These are phyloP conservation scores for Erythrophleum ivorense DNA, from an alignment of 331 rosid genomes.

Conservation along the genomic window DNA sequence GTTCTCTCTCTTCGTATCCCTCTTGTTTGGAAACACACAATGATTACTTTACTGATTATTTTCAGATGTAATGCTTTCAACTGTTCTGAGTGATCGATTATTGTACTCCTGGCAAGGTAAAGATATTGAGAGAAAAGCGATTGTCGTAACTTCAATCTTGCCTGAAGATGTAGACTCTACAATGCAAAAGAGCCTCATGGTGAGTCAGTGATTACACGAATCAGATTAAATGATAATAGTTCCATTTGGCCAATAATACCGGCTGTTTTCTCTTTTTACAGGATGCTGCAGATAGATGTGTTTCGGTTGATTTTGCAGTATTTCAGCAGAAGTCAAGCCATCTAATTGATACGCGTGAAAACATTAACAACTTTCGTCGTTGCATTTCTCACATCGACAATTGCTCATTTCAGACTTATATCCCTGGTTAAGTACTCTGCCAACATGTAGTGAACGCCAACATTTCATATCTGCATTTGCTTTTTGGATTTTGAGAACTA, in stretches of 20 bases:
- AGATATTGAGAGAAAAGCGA: conserved; percentile 74
- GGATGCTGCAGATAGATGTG: conserved; percentile 76
- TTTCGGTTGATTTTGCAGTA: conserved; percentile 71
- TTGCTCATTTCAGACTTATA: conserved; percentile 68
- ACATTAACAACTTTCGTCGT: conserved; percentile 53
- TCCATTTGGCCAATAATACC: conserved; percentile 8
- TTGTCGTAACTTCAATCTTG: conserved; percentile 60
- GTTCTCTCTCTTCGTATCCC: conserved; percentile 16
- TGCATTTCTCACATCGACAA: conserved; percentile 68
- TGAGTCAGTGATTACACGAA: conserved; percentile 42
- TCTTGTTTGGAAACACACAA: conserved; percentile 22
- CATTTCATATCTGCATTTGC: background rate
- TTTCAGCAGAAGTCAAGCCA: conserved; percentile 72
- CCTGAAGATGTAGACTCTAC: conserved; percentile 59
- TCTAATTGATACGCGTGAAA: conserved; percentile 55
- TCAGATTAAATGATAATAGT: background rate
- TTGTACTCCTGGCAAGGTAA: conserved; percentile 75
- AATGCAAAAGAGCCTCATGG: conserved; percentile 63
- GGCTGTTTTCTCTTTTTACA: conserved; percentile 31
- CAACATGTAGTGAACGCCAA: conserved; percentile 19
- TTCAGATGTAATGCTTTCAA: conserved; percentile 67
- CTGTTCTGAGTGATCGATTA: conserved; percentile 63
- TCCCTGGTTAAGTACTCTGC: conserved; percentile 56
- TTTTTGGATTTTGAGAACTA: conserved; percentile 30
- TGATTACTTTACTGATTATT: conserved; percentile 29